These are phyloP conservation scores for Allium sativum DNA, from an alignment of 106 monocot genomes.

Conservation along the genomic window DNA sequence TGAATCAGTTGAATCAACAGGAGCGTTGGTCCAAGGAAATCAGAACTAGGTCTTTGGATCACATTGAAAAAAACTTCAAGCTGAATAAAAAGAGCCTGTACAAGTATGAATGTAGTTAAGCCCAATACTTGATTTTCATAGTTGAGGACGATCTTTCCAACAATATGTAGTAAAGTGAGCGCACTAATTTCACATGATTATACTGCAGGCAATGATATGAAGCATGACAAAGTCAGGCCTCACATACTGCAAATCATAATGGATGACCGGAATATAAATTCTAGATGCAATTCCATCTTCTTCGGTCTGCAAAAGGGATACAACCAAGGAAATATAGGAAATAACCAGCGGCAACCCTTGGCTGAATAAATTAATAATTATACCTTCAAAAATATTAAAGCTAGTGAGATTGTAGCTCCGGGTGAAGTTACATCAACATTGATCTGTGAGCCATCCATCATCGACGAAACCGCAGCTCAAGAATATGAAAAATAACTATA, in stretches of 20 bases:
- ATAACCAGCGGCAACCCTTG: not conserved
- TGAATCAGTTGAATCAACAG: too few species aligned
- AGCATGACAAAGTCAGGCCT: slow-evolving; percentile 98
- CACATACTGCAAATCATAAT: slow-evolving; percentile 89
- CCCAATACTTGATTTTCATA: too few species aligned
- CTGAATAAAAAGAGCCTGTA: too few species aligned
- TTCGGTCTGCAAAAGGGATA: slow-evolving; percentile 54
- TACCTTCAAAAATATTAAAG: slow-evolving; percentile 92
- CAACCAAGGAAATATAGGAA: not conserved
- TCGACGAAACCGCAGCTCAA: slow-evolving; percentile 27
- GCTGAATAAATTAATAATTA: not conserved
- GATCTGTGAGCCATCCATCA: slow-evolving; percentile 69
- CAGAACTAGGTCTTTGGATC: too few species aligned
- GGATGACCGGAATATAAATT: slow-evolving; percentile 66
- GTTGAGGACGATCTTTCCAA: too few species aligned
- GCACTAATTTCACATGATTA: slow-evolving; percentile 96
- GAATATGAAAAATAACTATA: too few species aligned
- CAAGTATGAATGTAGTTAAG: too few species aligned
- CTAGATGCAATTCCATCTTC: slow-evolving; percentile 56
- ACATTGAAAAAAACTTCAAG: too few species aligned
- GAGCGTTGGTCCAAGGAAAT: too few species aligned
- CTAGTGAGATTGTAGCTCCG: slow-evolving; percentile 87
- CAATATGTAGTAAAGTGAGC: too few species aligned
- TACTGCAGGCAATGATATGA: slow-evolving; percentile 72
- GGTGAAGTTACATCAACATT: slow-evolving; percentile 96